phyloP scores from a whole-genome alignment of 2,329 filamentous ascomycete species.

The Chaetothyriales sp. region DNA sequence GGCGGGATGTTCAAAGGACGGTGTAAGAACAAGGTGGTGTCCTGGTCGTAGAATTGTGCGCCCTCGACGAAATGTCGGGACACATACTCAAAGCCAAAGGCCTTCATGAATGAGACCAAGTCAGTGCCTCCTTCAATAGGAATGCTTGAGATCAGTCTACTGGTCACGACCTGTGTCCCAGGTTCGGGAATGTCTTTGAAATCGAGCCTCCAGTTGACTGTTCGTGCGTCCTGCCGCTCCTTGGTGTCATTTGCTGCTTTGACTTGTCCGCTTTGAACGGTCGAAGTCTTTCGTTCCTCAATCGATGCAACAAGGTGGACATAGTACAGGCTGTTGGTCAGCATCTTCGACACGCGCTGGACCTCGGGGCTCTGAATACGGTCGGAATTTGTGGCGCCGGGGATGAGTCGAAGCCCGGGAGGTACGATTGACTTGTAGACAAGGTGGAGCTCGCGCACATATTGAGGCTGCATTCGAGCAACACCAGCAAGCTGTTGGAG shows the following conservation, averaged over 20 bases:
- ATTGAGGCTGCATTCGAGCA: conserved; percentile 46
- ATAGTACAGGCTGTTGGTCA: conserved; percentile 41
- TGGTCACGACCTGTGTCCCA: conserved; percentile 39
- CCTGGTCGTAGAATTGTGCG: conserved; percentile 44
- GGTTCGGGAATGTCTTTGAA: conserved; percentile 38
- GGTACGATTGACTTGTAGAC: conserved; percentile 44
- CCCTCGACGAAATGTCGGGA: conserved; percentile 45
- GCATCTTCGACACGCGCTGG: conserved; percentile 33
- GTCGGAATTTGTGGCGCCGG: conserved; percentile 31
- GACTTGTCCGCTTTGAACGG: conserved; percentile 5
- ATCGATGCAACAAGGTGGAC: conserved; percentile 36
- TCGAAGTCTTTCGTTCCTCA: conserved; percentile 4
- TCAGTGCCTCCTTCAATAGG: conserved; percentile 37
- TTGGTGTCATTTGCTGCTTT: not conserved
- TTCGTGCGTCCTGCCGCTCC: not conserved
- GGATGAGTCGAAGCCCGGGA: conserved; percentile 27
- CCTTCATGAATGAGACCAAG: conserved; percentile 37
- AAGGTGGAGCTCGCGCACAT: conserved; percentile 41
- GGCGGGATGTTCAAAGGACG: conserved; percentile 38
- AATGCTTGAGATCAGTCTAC: conserved; percentile 38
- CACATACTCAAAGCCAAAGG: conserved; percentile 42
- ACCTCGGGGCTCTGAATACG: conserved; percentile 9
- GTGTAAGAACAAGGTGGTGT: conserved; percentile 44
- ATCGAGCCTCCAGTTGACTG: conserved; percentile 29
- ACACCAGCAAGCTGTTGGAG: conserved; percentile 49